Percentiles rank a stretch among this genome's conserved stretches.
Evolutionary conservation across 768 basidiomycete genomes (phyloP).

Genomic region (Clitopilus passeckerianus): DNA sequence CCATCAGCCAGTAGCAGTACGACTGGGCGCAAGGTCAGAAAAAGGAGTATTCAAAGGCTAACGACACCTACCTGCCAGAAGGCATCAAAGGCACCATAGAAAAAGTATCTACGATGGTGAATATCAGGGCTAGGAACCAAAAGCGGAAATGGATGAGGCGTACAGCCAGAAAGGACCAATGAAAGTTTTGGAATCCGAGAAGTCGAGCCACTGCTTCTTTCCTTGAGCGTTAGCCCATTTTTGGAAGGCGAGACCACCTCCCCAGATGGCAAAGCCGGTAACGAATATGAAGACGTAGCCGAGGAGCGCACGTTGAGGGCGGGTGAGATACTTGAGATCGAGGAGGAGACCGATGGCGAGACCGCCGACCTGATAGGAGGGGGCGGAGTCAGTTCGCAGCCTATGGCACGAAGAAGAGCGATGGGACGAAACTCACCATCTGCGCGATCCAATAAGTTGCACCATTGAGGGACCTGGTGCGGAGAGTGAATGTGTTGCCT

Average conservation of each 20-base stretch:
- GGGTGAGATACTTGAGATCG: constrained; percentile 20
- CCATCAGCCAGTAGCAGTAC: constrained; percentile 25
- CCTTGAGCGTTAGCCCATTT: constrained; percentile 18
- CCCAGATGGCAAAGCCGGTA: constrained; percentile 23
- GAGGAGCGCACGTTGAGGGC: constrained; percentile 19
- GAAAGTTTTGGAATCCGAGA: constrained; percentile 13
- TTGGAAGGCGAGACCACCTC: constrained; percentile 22
- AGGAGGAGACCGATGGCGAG: constrained; percentile 19
- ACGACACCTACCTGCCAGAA: constrained; percentile 20
- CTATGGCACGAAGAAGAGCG: not conserved
- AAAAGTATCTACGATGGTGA: constrained; percentile 20
- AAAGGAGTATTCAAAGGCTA: not conserved
- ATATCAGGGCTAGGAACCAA: not conserved
- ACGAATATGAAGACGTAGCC: constrained; percentile 18
- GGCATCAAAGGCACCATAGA: constrained; percentile 23
- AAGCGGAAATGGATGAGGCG: not conserved
- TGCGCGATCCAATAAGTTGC: constrained; percentile 26
- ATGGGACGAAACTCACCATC: constrained; percentile 13
- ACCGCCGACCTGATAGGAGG: constrained; percentile 16
- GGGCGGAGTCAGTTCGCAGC: not conserved
- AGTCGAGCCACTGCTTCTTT: constrained; percentile 21
- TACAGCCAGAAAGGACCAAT: constrained; percentile 24
- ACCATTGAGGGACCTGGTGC: constrained; percentile 21
- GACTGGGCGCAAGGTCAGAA: constrained; percentile 9
- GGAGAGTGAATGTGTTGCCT: constrained; percentile 21